These are phyloP conservation scores for Echites panduratus DNA, from an alignment of 257 asterid genomes.

Conservation along the genomic window DNA sequence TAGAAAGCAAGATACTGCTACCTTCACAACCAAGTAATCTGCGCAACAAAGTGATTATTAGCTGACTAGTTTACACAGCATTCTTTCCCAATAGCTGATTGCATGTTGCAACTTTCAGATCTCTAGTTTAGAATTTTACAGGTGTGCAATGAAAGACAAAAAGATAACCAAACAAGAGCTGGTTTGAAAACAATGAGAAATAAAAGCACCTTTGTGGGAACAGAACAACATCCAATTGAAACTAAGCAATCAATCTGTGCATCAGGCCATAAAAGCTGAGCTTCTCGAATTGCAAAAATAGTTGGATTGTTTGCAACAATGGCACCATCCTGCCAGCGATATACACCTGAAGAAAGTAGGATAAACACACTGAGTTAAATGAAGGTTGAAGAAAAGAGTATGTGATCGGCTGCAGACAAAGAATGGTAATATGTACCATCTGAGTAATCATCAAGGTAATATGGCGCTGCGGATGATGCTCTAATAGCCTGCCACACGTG, in stretches of 20 bases:
- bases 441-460: conserved; percentile 94
- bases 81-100: neutral
- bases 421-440: conserved; percentile 53
- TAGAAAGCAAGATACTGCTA: neutral
- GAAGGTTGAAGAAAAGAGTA: conserved; percentile 14
- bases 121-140: too few relatives aligned
- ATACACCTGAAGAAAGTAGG: conserved; percentile 42
- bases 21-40: neutral
- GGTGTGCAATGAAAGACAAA: neutral
- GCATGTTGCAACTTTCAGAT: too few relatives aligned
- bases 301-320: conserved; percentile 99
- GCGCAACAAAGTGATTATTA: neutral
- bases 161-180: neutral
- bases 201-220: conserved; percentile 78
- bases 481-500: conserved; percentile 95
- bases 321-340: conserved; percentile 99
- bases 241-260: conserved; percentile 89
- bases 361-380: conserved; percentile 14
- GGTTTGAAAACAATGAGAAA: conserved; percentile 1
- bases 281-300: conserved; percentile 88
- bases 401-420: conserved; percentile 10
- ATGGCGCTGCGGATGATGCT: conserved; percentile 99
- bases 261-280: conserved; percentile 97
- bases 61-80: neutral
- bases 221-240: conserved; percentile 94